Percentiles rank a stretch among this genome's conserved stretches.
phyloP scores from a whole-genome alignment of 768 basidiomycete genomes.

The Kwoniella europaea region DNA sequence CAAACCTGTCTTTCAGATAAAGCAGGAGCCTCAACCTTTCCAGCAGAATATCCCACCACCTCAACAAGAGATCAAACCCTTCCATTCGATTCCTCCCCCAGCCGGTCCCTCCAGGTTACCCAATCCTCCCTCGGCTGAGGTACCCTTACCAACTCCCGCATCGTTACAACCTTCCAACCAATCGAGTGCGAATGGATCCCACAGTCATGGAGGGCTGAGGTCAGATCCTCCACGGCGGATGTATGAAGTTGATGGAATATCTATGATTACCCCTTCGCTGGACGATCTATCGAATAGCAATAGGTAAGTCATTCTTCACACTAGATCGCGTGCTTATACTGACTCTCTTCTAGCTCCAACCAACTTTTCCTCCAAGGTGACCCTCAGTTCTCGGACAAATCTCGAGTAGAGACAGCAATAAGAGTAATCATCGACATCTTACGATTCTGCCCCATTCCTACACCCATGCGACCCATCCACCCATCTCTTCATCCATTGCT shows the following conservation, averaged over 20 bases:
- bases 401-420: conserved; percentile 53
- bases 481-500: conserved; percentile 26
- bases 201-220: conserved; percentile 32
- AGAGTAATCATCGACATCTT: conserved; percentile 50
- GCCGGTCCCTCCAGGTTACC: conserved; percentile 8
- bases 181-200: conserved; percentile 26
- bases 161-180: neutral
- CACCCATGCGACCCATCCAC: conserved; percentile 23
- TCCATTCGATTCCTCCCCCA: conserved; percentile 25
- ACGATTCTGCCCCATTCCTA: conserved; percentile 33
- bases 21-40: conserved; percentile 7
- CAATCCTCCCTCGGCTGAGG: conserved; percentile 7
- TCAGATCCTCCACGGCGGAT: conserved; percentile 46
- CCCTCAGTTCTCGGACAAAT: conserved; percentile 47
- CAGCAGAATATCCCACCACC: neutral
- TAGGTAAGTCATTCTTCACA: conserved; percentile 26
- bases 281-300: conserved; percentile 31
- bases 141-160: neutral
- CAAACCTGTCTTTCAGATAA: conserved; percentile 4
- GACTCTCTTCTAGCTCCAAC: conserved; percentile 22
- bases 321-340: neutral
- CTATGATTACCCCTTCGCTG: conserved; percentile 23
- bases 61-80: conserved; percentile 22
- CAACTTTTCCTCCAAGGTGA: conserved; percentile 48
- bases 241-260: conserved; percentile 41